phyloP scores from a whole-genome alignment of 1,139 yeast genomes.

The Chernovozyma aurita region DNA sequence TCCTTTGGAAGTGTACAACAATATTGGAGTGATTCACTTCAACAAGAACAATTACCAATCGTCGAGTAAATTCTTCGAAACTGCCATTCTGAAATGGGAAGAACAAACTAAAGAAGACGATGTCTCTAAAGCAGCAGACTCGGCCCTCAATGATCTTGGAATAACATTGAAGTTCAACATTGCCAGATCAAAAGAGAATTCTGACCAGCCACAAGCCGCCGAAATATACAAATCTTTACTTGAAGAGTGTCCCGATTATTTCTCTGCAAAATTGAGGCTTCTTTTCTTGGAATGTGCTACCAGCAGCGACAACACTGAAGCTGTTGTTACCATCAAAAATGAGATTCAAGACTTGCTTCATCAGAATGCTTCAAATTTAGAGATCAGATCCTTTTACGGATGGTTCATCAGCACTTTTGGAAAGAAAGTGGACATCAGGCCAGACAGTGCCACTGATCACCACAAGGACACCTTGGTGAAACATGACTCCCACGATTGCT shows the following conservation, averaged over 20 bases:
- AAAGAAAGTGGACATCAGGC: constrained; percentile 51
- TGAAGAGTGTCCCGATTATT: constrained; percentile 61
- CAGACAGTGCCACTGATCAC: constrained; percentile 69
- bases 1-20: constrained; percentile 71
- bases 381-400: constrained; percentile 85
- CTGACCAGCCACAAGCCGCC: constrained; percentile 38
- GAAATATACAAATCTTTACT: constrained; percentile 53
- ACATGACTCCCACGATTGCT: constrained; percentile 81
- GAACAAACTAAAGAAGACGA: constrained; percentile 9
- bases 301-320: constrained; percentile 18
- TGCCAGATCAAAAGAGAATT: constrained; percentile 58
- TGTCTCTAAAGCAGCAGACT: constrained; percentile 18
- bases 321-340: constrained; percentile 42
- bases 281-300: constrained; percentile 47
- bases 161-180: constrained; percentile 55
- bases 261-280: constrained; percentile 72
- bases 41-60: constrained; percentile 53
- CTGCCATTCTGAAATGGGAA: constrained; percentile 35
- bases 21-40: constrained; percentile 82
- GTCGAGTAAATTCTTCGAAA: constrained; percentile 39
- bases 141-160: constrained; percentile 27
- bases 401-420: constrained; percentile 73
- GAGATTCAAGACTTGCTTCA: constrained; percentile 54
- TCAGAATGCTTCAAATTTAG: constrained; percentile 59
- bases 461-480: constrained; percentile 81